Percentiles rank a stretch among this genome's conserved stretches.
Conservation (phyloP, 441 rosid species). For the Melastoma candidum region DNA sequence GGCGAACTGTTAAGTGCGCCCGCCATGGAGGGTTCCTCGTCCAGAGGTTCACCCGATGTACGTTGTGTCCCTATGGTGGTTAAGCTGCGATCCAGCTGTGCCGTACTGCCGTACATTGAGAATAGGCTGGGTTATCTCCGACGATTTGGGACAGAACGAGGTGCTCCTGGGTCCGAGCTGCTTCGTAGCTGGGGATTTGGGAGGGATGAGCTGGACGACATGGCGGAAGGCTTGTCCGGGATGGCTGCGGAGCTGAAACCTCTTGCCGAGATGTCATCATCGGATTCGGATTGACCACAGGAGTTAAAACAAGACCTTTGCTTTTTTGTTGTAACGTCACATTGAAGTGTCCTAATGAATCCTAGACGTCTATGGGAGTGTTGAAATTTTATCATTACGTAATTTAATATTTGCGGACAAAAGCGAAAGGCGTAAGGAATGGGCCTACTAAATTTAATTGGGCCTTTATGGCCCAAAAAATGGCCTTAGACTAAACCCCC, state of each 20-base stretch:
- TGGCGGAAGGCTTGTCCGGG: conserved; percentile 51
- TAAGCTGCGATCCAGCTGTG: conserved; percentile 56
- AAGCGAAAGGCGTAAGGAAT: no score
- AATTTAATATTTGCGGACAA: no score
- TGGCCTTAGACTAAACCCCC: no score
- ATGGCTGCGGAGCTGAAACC: conserved; percentile 52
- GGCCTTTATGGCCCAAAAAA: no score
- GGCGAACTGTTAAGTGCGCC: conserved; percentile 70
- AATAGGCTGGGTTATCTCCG: conserved; percentile 45
- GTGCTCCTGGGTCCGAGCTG: conserved; percentile 55
- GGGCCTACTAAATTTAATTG: no score
- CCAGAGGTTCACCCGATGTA: conserved; percentile 64
- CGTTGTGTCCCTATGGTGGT: conserved; percentile 70
- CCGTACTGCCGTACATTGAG: conserved; percentile 58
- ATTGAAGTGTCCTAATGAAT: no score
- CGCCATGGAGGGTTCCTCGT: conserved; percentile 19
- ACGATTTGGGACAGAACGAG: conserved; percentile 44
- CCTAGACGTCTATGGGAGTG: no score
- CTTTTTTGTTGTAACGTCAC: no score
- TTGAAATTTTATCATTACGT: no score
- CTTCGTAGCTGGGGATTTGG: conserved; percentile 78
- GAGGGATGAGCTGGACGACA: conserved; percentile 66
- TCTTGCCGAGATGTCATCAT: conserved; percentile 30
- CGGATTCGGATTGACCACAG: conserved; percentile 51
- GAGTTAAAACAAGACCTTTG: background rate